Base-by-base conservation (phyloP, 1,284 basidiomycete species). In the Ustilago tritici region DNA sequence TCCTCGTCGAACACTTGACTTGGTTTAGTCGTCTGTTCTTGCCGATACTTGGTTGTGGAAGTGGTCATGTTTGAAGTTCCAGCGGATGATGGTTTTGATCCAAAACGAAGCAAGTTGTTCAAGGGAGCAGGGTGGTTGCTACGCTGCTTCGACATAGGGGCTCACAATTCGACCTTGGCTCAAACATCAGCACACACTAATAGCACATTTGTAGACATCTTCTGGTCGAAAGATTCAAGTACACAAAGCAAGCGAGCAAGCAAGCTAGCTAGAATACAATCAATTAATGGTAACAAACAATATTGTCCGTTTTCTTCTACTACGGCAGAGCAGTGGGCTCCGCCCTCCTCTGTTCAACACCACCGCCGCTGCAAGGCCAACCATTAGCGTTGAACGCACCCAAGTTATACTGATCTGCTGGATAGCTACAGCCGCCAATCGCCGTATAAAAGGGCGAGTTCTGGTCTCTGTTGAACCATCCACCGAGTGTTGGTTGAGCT, bases 391-490 rank as follows among this genome's bases (percentile, higher is more conserved):
- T 56, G 64, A 61, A 75, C 2, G 65, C 69, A 14, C 50, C 55
- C 57, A 79, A 15, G 32, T 70, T 65, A 57, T 78, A 80, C 55
- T 68, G 66, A 47, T 74, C 71, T 11, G 59, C 19, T 11, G 76
- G 78, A 54, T 80, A 80, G 50, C 63, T 65, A 73, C 80, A 82
- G 4, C 76, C 76, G 19, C 55, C 53, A 34, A 82, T 79, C n/a
- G 57, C 41, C 2, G 74, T 74, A 34, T 70, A 80, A 54, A 73
- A 64, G 4, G 73, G 73, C 7, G 34, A 34, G 17, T 56, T 64
- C 31, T 75, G 59, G 10, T 49, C 60, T 10, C 61, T 23, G 62
- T 71, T 69, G 54, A 55, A 73, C 77, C 72, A 77, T 7, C 55
- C 55, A n/a, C 65, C 65, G 19, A 81, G 28, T 2, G 74, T 77